A percentile compares a stretch with the other conserved stretches of the same genome.
Conservation (phyloP, 345 rosid genomes). For the Fremontodendron californicum region DNA sequence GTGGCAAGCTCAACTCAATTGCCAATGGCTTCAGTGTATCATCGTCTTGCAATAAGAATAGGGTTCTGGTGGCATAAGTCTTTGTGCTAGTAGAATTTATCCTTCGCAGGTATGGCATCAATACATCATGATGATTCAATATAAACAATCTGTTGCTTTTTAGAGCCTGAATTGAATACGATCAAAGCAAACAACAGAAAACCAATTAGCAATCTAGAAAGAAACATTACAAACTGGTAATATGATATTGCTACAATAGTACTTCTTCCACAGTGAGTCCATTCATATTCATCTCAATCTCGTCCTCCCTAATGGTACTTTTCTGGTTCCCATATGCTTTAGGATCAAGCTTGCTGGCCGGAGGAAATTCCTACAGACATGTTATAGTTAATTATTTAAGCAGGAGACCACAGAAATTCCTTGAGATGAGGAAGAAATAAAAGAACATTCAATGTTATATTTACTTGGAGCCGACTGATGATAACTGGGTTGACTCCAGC, state of each 20-base stretch:
- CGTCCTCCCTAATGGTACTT: conserved; percentile 49
- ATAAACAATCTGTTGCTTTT: conserved; percentile 53
- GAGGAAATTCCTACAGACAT: conserved; percentile 64
- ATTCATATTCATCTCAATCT: conserved; percentile 55
- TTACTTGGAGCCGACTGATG: conserved; percentile 48
- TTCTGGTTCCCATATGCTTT: conserved; percentile 55
- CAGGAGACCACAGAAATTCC: not conserved
- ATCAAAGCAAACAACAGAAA: conserved; percentile 2
- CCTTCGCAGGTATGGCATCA: conserved; percentile 61
- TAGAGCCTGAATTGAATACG: conserved; percentile 41
- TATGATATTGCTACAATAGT: conserved; percentile 3
- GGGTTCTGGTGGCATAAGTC: conserved; percentile 75
- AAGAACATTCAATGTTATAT: not conserved
- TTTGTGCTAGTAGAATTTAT: conserved; percentile 75
- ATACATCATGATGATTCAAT: conserved; percentile 72
- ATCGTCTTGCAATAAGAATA: conserved; percentile 65
- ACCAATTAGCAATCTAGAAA: not conserved
- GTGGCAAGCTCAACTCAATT: conserved; percentile 82
- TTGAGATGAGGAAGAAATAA: not conserved
- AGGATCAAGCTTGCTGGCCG: conserved; percentile 56
- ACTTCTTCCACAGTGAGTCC: conserved; percentile 57
- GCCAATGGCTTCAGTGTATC: conserved; percentile 74
- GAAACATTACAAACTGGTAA: not conserved
- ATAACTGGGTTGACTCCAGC: conserved; percentile 66
- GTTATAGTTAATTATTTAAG: not conserved